Percentiles rank a stretch among this genome's conserved stretches.
Evolutionary conservation across 2,329 filamentous ascomycete genomes (phyloP).

Genomic region (Ceratocystis destructans): DNA sequence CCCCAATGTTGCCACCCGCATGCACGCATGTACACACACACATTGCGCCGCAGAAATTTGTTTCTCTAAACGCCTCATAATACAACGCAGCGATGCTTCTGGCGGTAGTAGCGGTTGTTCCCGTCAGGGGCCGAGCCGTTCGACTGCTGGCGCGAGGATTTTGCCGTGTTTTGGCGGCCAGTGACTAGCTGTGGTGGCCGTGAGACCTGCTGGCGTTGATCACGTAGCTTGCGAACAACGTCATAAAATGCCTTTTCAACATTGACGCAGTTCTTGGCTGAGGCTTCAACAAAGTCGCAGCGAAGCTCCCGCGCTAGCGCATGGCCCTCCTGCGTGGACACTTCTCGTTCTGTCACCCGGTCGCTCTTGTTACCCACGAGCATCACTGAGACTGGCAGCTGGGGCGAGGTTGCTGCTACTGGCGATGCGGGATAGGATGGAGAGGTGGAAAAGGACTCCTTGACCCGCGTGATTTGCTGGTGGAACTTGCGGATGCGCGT

Average conservation of each 20-base stretch:
- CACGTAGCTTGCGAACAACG: constrained; percentile 78
- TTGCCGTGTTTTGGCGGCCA: constrained; percentile 24
- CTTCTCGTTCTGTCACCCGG: constrained; percentile 85
- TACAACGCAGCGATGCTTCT: constrained; percentile 28
- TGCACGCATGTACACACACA: background rate
- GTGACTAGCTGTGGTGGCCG: constrained; percentile 26
- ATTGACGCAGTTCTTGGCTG: constrained; percentile 95
- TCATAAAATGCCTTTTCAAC: constrained; percentile 98
- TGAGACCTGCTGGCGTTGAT: constrained; percentile 53
- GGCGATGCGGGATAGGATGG: constrained; percentile 66
- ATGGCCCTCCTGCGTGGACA: constrained; percentile 90
- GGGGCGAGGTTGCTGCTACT: constrained; percentile 44
- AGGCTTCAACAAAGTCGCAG: constrained; percentile 94
- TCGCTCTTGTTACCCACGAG: constrained; percentile 98
- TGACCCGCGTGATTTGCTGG: constrained; percentile 92
- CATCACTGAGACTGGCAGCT: constrained; percentile 80
- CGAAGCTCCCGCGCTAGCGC: constrained; percentile 81
- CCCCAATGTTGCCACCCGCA: background rate
- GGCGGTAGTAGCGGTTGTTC: constrained; percentile 25
- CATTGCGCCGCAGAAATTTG: background rate
- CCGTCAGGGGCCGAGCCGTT: constrained; percentile 18
- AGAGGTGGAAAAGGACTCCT: constrained; percentile 71
- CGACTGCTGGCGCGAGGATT: constrained; percentile 20
- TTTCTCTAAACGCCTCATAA: constrained; percentile 26
- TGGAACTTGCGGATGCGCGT: constrained; percentile 90